A percentile compares a stretch with the other conserved stretches of the same genome.
phyloP scores from a whole-genome alignment of 2,329 filamentous ascomycete genomes.

The Cladosporium sphaerospermum region DNA sequence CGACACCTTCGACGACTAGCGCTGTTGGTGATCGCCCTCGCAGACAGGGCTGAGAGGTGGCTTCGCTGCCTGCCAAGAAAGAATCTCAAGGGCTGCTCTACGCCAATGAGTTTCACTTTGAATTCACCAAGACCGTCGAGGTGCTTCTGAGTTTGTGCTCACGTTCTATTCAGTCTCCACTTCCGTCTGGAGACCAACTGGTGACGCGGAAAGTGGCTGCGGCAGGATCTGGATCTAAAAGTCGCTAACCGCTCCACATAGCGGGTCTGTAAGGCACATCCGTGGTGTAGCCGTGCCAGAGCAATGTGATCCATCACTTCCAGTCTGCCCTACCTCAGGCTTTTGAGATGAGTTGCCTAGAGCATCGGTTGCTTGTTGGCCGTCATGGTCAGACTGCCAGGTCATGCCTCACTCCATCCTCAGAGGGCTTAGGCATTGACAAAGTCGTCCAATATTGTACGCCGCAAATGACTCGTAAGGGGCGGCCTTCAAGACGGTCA shows the following conservation, averaged over 20 bases:
- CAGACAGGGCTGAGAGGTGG: neutral
- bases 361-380: neutral
- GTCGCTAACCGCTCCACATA: neutral
- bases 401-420: neutral
- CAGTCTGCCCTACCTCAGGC: neutral
- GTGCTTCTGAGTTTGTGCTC: too few relatives aligned
- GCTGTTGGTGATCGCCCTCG: neutral
- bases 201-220: too few relatives aligned
- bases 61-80: neutral
- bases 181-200: too few relatives aligned
- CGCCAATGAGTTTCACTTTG: too few relatives aligned
- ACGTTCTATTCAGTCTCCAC: too few relatives aligned
- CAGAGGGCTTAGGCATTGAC: too few relatives aligned
- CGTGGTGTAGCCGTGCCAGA: constrained; percentile 5
- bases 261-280: neutral
- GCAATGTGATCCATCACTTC: constrained; percentile 3
- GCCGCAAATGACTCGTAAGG: too few relatives aligned
- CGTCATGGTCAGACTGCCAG: neutral
- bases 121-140: too few relatives aligned
- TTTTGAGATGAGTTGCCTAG: neutral
- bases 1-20: neutral
- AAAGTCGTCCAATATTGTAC: too few relatives aligned
- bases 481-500: neutral
- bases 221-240: too few relatives aligned
- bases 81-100: too few relatives aligned